These are phyloP conservation scores for Rusavskia elegans DNA, from an alignment of 495 filamentous ascomycete species.

Conservation along the genomic window DNA sequence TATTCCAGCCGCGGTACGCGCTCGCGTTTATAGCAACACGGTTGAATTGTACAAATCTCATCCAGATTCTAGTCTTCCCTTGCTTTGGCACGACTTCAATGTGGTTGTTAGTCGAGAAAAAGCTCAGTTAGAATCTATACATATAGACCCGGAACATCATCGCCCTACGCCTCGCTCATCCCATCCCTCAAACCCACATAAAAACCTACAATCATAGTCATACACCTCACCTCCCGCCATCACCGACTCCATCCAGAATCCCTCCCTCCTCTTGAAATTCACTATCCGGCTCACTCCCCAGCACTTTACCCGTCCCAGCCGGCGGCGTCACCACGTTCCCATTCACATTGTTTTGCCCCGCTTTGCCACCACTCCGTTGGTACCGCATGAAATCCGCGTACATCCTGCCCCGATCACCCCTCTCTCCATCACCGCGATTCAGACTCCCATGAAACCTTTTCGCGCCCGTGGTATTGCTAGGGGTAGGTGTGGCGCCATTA, in stretches of 20 bases:
- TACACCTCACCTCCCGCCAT: not conserved
- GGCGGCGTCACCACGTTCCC: not conserved
- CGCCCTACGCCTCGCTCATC: too few relatives aligned
- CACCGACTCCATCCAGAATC: conserved; percentile 7
- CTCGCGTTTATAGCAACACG: too few relatives aligned
- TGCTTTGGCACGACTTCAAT: too few relatives aligned
- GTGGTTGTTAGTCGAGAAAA: too few relatives aligned
- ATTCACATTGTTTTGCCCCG: not conserved
- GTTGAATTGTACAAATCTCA: too few relatives aligned
- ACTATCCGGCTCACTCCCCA: not conserved
- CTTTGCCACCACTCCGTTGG: not conserved
- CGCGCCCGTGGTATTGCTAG: not conserved
- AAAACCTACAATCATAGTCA: too few relatives aligned
- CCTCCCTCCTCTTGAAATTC: not conserved
- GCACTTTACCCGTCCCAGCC: not conserved
- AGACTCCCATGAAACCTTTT: not conserved
- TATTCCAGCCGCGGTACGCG: too few relatives aligned
- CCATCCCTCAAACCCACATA: too few relatives aligned
- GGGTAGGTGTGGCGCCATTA: not conserved
- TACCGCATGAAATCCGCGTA: conserved; percentile 11
- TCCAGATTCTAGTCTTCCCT: too few relatives aligned
- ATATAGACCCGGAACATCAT: too few relatives aligned
- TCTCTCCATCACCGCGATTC: not conserved
- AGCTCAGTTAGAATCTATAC: too few relatives aligned
- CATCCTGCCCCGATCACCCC: conserved; percentile 2